These are phyloP conservation scores for Aspergillus sp. DNA, from an alignment of 2,329 filamentous ascomycete genomes.

Conservation along the genomic window DNA sequence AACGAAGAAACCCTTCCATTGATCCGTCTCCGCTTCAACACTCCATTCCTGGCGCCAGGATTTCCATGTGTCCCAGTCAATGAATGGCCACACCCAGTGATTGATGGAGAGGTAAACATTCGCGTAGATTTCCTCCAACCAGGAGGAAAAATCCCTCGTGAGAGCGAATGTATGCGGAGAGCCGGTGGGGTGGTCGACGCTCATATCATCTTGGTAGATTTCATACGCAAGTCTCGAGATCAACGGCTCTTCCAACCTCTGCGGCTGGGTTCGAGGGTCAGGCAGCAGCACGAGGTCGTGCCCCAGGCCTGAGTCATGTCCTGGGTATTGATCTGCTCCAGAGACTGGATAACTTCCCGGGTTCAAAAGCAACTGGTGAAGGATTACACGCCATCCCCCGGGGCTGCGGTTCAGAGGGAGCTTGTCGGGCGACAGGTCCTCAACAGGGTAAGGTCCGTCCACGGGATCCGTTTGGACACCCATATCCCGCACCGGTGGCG, in stretches of 20 bases:
- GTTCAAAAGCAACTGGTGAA: background rate
- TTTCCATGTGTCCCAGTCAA: slow-evolving; percentile 23
- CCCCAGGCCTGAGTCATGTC: background rate
- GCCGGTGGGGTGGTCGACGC: background rate
- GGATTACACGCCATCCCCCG: background rate
- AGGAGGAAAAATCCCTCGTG: slow-evolving; percentile 13
- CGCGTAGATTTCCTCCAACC: slow-evolving; percentile 24
- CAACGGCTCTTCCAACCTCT: background rate
- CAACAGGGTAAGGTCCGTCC: background rate
- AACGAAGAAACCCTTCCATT: slow-evolving; percentile 26
- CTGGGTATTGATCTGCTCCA: background rate
- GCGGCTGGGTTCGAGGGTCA: background rate
- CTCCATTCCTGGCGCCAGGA: slow-evolving; percentile 19
- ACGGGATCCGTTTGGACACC: slow-evolving; percentile 24
- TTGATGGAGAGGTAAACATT: slow-evolving; percentile 26
- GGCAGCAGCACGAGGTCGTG: background rate
- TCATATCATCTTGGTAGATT: background rate
- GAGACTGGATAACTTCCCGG: background rate
- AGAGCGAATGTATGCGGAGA: background rate
- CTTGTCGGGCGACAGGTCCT: background rate
- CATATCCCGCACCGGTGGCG: slow-evolving; percentile 15
- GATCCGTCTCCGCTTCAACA: slow-evolving; percentile 11
- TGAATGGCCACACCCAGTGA: slow-evolving; percentile 27
- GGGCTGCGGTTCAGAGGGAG: background rate
- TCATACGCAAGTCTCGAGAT: slow-evolving; percentile 2